Evolutionary conservation across 805 yeast species (phyloP), one percentile per base, ranked within the genome.

Genomic region (Nakazawaea sp.): DNA sequence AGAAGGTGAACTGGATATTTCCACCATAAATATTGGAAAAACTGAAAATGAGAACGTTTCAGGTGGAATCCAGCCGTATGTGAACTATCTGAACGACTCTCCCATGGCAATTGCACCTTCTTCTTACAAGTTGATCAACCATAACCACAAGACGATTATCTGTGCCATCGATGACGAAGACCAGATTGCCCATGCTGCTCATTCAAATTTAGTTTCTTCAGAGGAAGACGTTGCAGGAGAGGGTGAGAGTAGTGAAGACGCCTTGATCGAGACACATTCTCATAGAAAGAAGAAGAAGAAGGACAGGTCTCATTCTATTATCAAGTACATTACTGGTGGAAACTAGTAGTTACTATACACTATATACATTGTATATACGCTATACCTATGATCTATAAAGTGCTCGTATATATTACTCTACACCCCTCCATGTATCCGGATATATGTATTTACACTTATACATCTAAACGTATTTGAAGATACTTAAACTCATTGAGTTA

Each of bases 131-230:
- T 38, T 38, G 35, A 34, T 38, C 29, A 38, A 31, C 18, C 42
- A 38, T 30, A 38, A 38, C 18, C 42, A 34, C 31, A 38, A 38
- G 35, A 38, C 42, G 11, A 38, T 38, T 20, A 38, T 38, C 17
- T 38, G 42, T 27, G 42, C 38, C 13, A 19, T 34, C 8, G 42
- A 38, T 21, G 41, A 38, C 6, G 42, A 38, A 21, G 38, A 38
- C 12, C 35, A 30, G 5, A 11, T 8, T n/a, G 38, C 32, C 7
- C 42, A 38, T 18, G 25, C n/a, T 9, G 38, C 35, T 8, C 38
- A 38, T 18, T 24, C 42, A 3, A 28, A 19, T n/a, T 31, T 10
- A 6, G 32, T 20, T 24, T n/a, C 27, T 1, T 19, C 27, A 17
- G 36, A 25, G 7, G 41, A 38, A 8, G 36, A 33, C 6, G n/a